phyloP scores from a whole-genome alignment of 768 basidiomycete genomes.

The Amylocystis lapponica region DNA sequence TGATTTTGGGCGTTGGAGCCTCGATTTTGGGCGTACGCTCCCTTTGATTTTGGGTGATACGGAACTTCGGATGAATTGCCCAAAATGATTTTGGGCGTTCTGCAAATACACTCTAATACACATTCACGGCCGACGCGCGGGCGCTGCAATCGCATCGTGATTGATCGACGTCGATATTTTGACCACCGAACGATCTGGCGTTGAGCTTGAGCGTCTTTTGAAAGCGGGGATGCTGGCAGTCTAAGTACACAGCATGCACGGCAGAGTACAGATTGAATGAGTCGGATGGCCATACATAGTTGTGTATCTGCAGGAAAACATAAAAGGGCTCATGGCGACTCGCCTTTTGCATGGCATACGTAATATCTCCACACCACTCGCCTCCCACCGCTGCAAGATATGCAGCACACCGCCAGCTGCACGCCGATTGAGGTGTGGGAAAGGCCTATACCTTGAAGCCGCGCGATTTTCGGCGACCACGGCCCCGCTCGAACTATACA shows the following conservation, averaged over 20 bases:
- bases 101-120: too few relatives aligned
- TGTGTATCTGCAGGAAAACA: conserved; percentile 1
- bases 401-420: conserved; percentile 6
- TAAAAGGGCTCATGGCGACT: background rate
- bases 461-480: conserved; percentile 98
- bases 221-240: too few relatives aligned
- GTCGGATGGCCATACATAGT: conserved; percentile 1
- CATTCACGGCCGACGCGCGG: too few relatives aligned
- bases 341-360: conserved; percentile 1
- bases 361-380: conserved; percentile 1
- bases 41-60: too few relatives aligned
- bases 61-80: too few relatives aligned
- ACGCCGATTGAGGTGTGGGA: conserved; percentile 27
- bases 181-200: too few relatives aligned
- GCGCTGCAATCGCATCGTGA: too few relatives aligned
- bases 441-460: conserved; percentile 86
- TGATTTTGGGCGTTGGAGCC: too few relatives aligned
- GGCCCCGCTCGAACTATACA: conserved; percentile 85
- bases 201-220: too few relatives aligned
- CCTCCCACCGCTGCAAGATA: background rate
- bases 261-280: background rate
- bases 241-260: background rate
- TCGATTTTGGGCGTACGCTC: too few relatives aligned
- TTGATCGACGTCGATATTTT: too few relatives aligned
- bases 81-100: too few relatives aligned